phyloP scores from a whole-genome alignment of 257 asterid genomes.

The Nicotiana noctiflora region DNA sequence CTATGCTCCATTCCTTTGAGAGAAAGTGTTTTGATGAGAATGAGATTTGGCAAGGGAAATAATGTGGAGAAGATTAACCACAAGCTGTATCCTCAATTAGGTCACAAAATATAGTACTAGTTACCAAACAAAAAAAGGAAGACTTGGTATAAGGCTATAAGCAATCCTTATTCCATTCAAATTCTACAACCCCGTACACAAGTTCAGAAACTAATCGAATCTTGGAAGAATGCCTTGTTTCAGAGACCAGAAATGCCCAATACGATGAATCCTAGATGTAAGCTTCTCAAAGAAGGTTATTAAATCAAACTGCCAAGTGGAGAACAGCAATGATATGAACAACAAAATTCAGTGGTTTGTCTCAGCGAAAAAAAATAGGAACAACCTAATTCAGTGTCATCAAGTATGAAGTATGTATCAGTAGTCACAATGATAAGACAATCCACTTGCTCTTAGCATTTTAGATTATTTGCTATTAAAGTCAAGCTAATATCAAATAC shows the following conservation, averaged over 20 bases:
- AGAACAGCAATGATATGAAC: background rate
- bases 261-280: background rate
- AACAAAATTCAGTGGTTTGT: background rate
- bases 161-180: background rate
- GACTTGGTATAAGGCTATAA: background rate
- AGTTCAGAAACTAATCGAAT: background rate
- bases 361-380: no score
- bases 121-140: constrained; percentile 2
- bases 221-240: background rate
- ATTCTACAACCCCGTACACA: background rate
- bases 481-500: background rate
- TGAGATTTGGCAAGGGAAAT: background rate
- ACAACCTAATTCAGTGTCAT: background rate
- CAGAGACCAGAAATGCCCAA: background rate
- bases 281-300: background rate
- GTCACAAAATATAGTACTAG: background rate
- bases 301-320: constrained; percentile 3
- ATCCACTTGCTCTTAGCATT: background rate
- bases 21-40: no score
- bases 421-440: background rate
- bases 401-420: background rate
- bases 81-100: background rate
- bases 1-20: background rate
- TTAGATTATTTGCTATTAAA: background rate
- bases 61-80: background rate